These are phyloP conservation scores for Neopestalotiopsis sp. DNA, from an alignment of 2,329 filamentous ascomycete genomes.

Conservation along the genomic window DNA sequence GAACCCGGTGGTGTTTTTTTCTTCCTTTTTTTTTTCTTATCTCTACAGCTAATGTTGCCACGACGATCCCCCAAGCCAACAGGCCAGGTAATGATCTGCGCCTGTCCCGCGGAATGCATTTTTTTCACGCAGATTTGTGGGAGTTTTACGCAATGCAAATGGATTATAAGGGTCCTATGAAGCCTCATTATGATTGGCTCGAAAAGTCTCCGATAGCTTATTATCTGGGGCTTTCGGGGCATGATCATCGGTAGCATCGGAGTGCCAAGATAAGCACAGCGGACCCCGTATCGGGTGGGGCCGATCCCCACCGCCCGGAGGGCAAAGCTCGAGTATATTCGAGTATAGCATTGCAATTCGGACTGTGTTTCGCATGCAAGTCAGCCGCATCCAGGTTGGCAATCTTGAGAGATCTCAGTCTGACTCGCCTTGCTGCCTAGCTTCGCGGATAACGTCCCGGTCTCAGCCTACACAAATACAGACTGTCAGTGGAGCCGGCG, in stretches of 20 bases:
- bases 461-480: too few relatives aligned
- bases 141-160: background rate
- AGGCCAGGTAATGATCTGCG: background rate
- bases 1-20: background rate
- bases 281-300: background rate
- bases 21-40: too few relatives aligned
- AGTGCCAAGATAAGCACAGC: background rate
- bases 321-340: background rate
- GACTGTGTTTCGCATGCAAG: background rate
- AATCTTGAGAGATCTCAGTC: background rate
- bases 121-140: background rate
- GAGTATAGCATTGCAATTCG: background rate
- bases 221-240: background rate
- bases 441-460: too few relatives aligned
- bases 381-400: background rate
- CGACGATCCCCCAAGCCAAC: background rate
- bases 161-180: background rate
- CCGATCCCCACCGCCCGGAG: background rate
- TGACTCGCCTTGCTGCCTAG: background rate
- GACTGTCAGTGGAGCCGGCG: too few relatives aligned
- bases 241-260: background rate
- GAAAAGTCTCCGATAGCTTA: conserved; percentile 10
- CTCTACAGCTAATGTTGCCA: background rate
- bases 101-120: background rate
- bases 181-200: background rate